phyloP scores from a whole-genome alignment of 2,329 filamentous ascomycete genomes.

The Venturia oleaginea region DNA sequence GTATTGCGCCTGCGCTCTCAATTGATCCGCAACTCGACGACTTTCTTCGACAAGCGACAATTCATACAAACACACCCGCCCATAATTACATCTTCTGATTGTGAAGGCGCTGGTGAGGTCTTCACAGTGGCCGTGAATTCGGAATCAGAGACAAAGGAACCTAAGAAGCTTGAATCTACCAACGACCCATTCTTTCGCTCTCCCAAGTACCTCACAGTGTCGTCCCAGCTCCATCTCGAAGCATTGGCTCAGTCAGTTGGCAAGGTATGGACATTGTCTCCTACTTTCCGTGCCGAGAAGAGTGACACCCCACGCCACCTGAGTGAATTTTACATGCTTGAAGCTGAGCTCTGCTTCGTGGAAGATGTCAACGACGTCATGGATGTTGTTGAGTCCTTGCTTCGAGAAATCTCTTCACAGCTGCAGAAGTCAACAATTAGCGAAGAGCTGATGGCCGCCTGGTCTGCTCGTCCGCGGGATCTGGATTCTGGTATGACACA shows the following conservation, averaged over 20 bases:
- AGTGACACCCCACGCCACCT: slow-evolving; percentile 90
- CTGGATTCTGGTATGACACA: slow-evolving; percentile 31
- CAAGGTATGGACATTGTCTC: slow-evolving; percentile 88
- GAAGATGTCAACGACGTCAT: slow-evolving; percentile 63
- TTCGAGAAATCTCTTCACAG: slow-evolving; percentile 48
- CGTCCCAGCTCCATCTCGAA: slow-evolving; percentile 88
- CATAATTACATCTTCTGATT: slow-evolving; percentile 92
- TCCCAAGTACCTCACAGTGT: slow-evolving; percentile 93
- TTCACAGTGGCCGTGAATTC: slow-evolving; percentile 53
- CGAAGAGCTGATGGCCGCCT: slow-evolving; percentile 44
- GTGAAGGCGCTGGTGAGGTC: slow-evolving; percentile 91
- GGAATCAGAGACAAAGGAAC: slow-evolving; percentile 19
- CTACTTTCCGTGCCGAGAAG: slow-evolving; percentile 85
- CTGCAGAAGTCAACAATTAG: slow-evolving; percentile 43
- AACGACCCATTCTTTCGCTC: slow-evolving; percentile 63
- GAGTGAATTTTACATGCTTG: slow-evolving; percentile 98
- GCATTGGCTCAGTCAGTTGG: slow-evolving; percentile 80
- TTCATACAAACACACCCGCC: slow-evolving; percentile 85
- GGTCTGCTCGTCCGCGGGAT: slow-evolving; percentile 20
- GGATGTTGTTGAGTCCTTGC: slow-evolving; percentile 68
- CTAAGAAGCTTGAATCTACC: slow-evolving; percentile 18
- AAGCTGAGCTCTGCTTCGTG: slow-evolving; percentile 78
- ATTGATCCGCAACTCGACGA: slow-evolving; percentile 60
- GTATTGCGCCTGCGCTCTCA: slow-evolving; percentile 77
- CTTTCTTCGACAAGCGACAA: slow-evolving; percentile 62